Evolutionary conservation across 495 filamentous ascomycete species (phyloP), one percentile per base, ranked within the genome.

Genomic region (Podospora tetraspora): DNA sequence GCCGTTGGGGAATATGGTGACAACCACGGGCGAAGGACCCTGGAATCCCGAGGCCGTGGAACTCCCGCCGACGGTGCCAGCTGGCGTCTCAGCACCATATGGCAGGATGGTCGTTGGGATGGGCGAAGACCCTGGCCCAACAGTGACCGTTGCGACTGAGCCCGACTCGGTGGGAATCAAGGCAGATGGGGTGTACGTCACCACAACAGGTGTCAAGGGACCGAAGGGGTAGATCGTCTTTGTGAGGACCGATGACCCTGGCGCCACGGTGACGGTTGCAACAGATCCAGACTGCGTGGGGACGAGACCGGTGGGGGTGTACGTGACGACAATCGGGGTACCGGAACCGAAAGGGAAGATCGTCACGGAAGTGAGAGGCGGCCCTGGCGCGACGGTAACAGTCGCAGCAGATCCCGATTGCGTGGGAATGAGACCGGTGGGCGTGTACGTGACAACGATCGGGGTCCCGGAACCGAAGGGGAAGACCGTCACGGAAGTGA

Each of bases 401-500:
- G 58, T 13, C 12, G 64, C 25, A 30, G 23, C 57, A 32, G 57
- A 30, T 27, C 24, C 56, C 6, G 57, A 24, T 11, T 27, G 27
- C 19, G 64, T 63, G 11, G 57, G 27, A 9, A 30, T 19, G 29
- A 56, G 25, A 19, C 61, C 64, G 16, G 8, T 56, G 16, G 64
- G 64, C 16, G 69, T 70, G 32, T 63, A 63, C 12, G 69, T 70
- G 66, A 70, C 23, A 9, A 68, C 22, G n/a, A 64, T 21, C 2
- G 69, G 69, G 3, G 66, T 64, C 19, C 61, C 61, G n/a, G 62
- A 58, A 9, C 24, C 69, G 30, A 52, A 52, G 16, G 43, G 43
- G 43, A 52, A 52, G 16, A 52, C 43, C 19, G 43, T 52, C 43
- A 52, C 16, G 19, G 19, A 8, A 12, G 34, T 16, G 34, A 16